Evolutionary conservation across 345 rosid species (phyloP).

Genomic region (Pistacia vera): DNA sequence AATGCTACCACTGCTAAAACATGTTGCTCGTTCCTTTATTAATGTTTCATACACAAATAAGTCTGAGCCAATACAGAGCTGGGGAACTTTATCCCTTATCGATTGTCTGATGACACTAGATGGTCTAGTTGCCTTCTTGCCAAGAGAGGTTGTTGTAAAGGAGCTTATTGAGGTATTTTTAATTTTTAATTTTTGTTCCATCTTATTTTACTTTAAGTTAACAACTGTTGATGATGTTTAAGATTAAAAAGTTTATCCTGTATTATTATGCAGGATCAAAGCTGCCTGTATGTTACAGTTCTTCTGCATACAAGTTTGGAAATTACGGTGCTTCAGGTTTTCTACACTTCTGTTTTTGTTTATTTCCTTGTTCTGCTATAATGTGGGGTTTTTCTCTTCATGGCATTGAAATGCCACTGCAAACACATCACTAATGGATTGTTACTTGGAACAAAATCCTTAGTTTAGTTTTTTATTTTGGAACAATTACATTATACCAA

Average conservation of each 20-base stretch:
- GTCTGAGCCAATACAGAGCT: constrained; percentile 86
- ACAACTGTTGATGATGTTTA: constrained; percentile 8
- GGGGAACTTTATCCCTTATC: constrained; percentile 76
- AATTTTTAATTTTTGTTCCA: constrained; percentile 11
- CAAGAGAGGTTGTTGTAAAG: constrained; percentile 68
- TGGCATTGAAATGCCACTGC: not conserved
- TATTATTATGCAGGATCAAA: constrained; percentile 55
- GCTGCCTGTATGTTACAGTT: constrained; percentile 66
- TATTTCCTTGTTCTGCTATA: constrained; percentile 1
- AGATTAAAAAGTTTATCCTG: constrained; percentile 20
- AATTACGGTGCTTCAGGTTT: constrained; percentile 78
- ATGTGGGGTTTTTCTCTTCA: not conserved
- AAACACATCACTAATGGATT: not conserved
- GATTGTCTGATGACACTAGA: constrained; percentile 83
- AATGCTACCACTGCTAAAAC: constrained; percentile 87
- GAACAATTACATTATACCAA: not conserved
- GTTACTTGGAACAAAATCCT: no score
- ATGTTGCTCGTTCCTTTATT: constrained; percentile 65
- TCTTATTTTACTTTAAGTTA: constrained; percentile 16
- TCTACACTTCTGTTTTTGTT: constrained; percentile 20
- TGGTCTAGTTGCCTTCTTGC: constrained; percentile 68
- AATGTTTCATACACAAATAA: constrained; percentile 58
- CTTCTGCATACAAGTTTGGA: constrained; percentile 75
- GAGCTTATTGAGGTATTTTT: constrained; percentile 75
- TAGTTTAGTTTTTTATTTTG: not conserved